phyloP scores from a whole-genome alignment of 768 basidiomycete genomes.

The Crassisporium funariophilum region DNA sequence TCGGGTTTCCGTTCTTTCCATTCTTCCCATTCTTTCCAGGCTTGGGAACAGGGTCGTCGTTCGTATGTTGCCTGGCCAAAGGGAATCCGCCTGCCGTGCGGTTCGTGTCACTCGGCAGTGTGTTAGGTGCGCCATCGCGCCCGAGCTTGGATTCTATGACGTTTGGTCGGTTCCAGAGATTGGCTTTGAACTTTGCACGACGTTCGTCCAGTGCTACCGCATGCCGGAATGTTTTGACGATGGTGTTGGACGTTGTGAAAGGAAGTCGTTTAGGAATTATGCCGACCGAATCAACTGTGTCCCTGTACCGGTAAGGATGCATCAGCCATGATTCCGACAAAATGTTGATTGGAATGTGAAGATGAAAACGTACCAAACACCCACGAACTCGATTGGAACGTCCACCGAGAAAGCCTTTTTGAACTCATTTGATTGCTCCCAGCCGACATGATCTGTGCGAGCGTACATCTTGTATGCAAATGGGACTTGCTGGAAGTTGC shows the following conservation, averaged over 20 bases:
- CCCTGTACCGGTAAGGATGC: slow-evolving; percentile 44
- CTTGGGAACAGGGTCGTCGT: too few species aligned
- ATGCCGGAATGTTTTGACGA: slow-evolving; percentile 62
- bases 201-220: slow-evolving; percentile 67
- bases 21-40: slow-evolving; percentile 7
- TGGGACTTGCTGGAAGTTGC: slow-evolving; percentile 57
- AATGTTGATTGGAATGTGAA: background rate
- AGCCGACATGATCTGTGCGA: slow-evolving; percentile 48
- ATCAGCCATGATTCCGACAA: background rate
- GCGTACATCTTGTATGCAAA: slow-evolving; percentile 68
- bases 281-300: slow-evolving; percentile 69
- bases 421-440: slow-evolving; percentile 53
- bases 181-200: slow-evolving; percentile 60
- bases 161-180: slow-evolving; percentile 47
- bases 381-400: slow-evolving; percentile 59
- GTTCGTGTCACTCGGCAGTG: background rate
- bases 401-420: slow-evolving; percentile 56
- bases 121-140: background rate
- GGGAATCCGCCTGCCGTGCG: background rate
- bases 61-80: slow-evolving; percentile 1
- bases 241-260: slow-evolving; percentile 56
- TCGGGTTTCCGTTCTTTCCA: background rate
- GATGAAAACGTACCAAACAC: slow-evolving; percentile 47
- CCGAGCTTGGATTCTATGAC: slow-evolving; percentile 30
- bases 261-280: slow-evolving; percentile 54